Base-by-base conservation (phyloP, 2,329 filamentous ascomycete genomes). In the Xenosphaeropsis pyriputrescens region DNA sequence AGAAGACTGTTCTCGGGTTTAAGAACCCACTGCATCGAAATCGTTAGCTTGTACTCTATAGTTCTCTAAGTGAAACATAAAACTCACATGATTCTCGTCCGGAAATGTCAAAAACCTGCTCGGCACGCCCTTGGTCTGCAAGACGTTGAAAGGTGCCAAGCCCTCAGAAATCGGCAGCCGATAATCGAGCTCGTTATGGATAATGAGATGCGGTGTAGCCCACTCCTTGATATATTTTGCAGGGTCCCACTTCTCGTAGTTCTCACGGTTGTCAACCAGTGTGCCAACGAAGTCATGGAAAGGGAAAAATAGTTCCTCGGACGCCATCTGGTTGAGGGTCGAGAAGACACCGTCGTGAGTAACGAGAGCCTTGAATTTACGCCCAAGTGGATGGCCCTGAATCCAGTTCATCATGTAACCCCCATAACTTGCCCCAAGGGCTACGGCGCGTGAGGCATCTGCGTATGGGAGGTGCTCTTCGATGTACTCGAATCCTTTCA, bases 151-250 rank as follows among this genome's bases (percentile, higher is more conserved):
- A 2, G 73, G 69, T 1, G 67, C 67, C 29, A 80, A 51, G 0
- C 89, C 67, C 70, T 95, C 89, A 0, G 79, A 75, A 38, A 96
- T 78, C 1, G 86, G 81, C 18, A 95, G 63, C 14, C 89, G 73
- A 55, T 94, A 96, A 57, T 96, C 89, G 22, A 91, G 68, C 50
- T 91, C 85, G 51, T 77, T 89, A 58, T 96, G 89, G 39, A 96
- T 86, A 43, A 93, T 77, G 43, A 98, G 65, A 58, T 91, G 79
- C 1, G 91, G 91, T 1, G 88, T 95, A 1, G 71, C 64, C 42
- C 73, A 69, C 37, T 70, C 63, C 37, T 64, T 61, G 5, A 49
- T 29, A 35, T 50, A 64, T 61, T 16, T 32, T 1, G 79, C 66
- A 0, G 80, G 81, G 54, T 85, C 79, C 74, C 75, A 85, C 47